Conservation (phyloP, 1,139 yeast genomes). For the Suhomyces bokatorum region DNA sequence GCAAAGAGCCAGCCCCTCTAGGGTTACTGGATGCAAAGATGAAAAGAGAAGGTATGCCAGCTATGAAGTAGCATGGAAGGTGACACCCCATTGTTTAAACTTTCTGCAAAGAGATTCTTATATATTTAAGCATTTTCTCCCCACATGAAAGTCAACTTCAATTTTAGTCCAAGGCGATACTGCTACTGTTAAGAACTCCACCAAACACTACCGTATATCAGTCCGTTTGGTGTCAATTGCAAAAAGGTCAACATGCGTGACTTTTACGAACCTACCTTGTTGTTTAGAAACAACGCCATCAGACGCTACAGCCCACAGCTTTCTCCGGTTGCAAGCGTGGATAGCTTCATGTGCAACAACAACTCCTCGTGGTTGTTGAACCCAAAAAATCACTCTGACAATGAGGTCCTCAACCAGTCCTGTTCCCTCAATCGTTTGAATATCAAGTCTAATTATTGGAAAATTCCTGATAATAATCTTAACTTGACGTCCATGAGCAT, state of each 20-base stretch:
- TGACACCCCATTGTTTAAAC: not conserved
- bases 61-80: not conserved
- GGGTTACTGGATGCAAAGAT: constrained; percentile 1
- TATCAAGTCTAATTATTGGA: constrained; percentile 69
- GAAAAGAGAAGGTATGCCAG: constrained; percentile 7
- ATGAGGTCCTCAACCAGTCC: constrained; percentile 37
- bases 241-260: constrained; percentile 27
- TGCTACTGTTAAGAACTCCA: too few relatives aligned
- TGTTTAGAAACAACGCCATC: constrained; percentile 50
- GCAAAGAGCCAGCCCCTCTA: constrained; percentile 14
- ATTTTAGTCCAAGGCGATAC: too few relatives aligned
- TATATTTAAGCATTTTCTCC: constrained; percentile 2
- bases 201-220: not conserved
- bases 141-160: not conserved
- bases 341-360: constrained; percentile 17
- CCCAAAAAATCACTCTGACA: constrained; percentile 28
- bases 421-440: constrained; percentile 44
- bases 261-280: constrained; percentile 45
- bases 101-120: not conserved
- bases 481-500: constrained; percentile 59
- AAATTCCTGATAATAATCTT: constrained; percentile 58
- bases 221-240: not conserved
- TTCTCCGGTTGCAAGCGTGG: constrained; percentile 33
- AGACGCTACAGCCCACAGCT: constrained; percentile 30
- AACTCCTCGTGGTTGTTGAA: constrained; percentile 29